Evolutionary conservation across 1,284 basidiomycete genomes (phyloP).

Genomic region (Mycocalia duriaeana): DNA sequence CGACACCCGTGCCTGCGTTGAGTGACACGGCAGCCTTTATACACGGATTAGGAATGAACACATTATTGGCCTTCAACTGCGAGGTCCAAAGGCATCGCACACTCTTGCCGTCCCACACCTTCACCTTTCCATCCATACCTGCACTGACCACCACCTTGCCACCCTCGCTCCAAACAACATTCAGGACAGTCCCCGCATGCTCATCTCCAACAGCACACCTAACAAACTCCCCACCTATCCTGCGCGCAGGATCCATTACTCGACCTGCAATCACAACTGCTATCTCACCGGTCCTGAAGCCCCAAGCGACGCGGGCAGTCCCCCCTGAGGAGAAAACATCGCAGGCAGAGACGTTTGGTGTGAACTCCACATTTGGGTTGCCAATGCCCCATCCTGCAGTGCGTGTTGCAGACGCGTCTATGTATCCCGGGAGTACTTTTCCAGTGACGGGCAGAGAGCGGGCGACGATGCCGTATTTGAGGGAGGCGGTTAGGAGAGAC

Average conservation of each 20-base stretch:
- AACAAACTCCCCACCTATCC: slow-evolving; percentile 41
- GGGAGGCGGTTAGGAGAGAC: slow-evolving; percentile 56
- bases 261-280: slow-evolving; percentile 54
- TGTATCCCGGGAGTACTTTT: slow-evolving; percentile 66
- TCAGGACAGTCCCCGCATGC: slow-evolving; percentile 54
- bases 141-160: slow-evolving; percentile 42
- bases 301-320: slow-evolving; percentile 73
- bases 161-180: slow-evolving; percentile 43
- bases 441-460: slow-evolving; percentile 72
- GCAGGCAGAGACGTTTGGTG: slow-evolving; percentile 60
- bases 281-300: slow-evolving; percentile 67
- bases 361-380: slow-evolving; percentile 76
- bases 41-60: slow-evolving; percentile 45
- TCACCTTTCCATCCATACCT: slow-evolving; percentile 60
- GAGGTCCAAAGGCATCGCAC: slow-evolving; percentile 60
- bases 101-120: slow-evolving; percentile 62
- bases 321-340: slow-evolving; percentile 57
- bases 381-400: slow-evolving; percentile 64
- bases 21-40: slow-evolving; percentile 36
- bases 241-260: slow-evolving; percentile 49
- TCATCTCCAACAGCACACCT: slow-evolving; percentile 48
- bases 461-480: slow-evolving; percentile 69
- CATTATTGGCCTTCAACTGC: slow-evolving; percentile 26
- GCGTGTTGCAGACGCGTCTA: slow-evolving; percentile 58
- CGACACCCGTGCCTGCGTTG: slow-evolving; percentile 30